phyloP scores from a whole-genome alignment of 176 grass and related monocot species.

The Chloris gayana region DNA sequence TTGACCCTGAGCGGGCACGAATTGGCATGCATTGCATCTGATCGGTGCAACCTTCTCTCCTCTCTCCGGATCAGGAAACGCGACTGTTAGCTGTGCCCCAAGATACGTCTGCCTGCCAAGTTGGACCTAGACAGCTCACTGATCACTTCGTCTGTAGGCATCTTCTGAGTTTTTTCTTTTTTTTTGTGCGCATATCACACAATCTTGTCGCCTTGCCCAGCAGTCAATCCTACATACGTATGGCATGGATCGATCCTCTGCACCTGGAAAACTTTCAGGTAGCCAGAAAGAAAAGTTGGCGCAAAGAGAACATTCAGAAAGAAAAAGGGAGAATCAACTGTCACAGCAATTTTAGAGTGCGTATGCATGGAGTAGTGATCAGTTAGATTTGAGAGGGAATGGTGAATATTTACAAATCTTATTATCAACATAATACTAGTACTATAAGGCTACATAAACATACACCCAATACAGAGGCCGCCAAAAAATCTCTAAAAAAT shows the following conservation, averaged over 20 bases:
- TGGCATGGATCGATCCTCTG: not conserved
- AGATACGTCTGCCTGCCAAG: conserved; percentile 5
- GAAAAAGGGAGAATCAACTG: too few species aligned
- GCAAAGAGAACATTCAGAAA: too few species aligned
- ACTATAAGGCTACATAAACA: too few species aligned
- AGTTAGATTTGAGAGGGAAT: too few species aligned
- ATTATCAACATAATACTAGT: too few species aligned
- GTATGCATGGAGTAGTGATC: too few species aligned
- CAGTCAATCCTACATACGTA: not conserved
- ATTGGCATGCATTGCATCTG: not conserved
- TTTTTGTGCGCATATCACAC: conserved; percentile 17
- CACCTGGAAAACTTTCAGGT: not conserved
- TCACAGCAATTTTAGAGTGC: too few species aligned
- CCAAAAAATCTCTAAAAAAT: too few species aligned
- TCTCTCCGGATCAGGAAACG: not conserved
- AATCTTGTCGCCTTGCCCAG: not conserved
- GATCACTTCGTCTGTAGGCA: not conserved
- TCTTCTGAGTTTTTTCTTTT: not conserved
- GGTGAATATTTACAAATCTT: too few species aligned
- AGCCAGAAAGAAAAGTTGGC: not conserved
- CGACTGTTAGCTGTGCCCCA: conserved; percentile 4
- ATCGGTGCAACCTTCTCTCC: not conserved
- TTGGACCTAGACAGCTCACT: conserved; percentile 25
- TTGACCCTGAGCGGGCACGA: not conserved
- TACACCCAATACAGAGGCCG: too few species aligned